phyloP scores from a whole-genome alignment of 2,329 filamentous ascomycete species.

The Hypoxylon rubiginosum region DNA sequence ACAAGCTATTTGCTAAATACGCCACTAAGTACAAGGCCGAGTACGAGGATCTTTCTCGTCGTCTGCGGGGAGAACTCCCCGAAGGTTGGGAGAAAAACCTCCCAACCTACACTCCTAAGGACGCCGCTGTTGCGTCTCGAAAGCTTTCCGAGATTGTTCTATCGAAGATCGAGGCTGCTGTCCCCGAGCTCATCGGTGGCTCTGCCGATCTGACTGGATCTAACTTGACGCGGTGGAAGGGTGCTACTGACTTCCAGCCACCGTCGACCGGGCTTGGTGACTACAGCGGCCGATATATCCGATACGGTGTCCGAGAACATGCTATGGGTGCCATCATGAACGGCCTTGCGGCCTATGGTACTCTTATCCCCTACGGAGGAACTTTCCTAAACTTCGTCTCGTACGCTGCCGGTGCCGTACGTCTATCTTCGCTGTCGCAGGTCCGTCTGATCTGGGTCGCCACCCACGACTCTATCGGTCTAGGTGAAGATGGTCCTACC shows the following conservation, averaged over 20 bases:
- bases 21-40: slow-evolving; percentile 80
- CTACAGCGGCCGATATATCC: slow-evolving; percentile 91
- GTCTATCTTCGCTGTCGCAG: slow-evolving; percentile 92
- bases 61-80: slow-evolving; percentile 85
- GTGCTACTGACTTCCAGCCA: slow-evolving; percentile 96
- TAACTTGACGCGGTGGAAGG: slow-evolving; percentile 99
- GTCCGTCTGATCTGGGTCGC: slow-evolving; percentile 94
- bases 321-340: slow-evolving; percentile 94
- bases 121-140: slow-evolving; percentile 88
- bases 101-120: slow-evolving; percentile 88
- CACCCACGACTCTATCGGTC: slow-evolving; percentile 98
- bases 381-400: slow-evolving; percentile 99
- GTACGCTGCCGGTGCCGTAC: slow-evolving; percentile 94
- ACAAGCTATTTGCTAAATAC: slow-evolving; percentile 92
- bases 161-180: slow-evolving; percentile 82
- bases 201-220: slow-evolving; percentile 98
- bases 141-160: slow-evolving; percentile 97
- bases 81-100: slow-evolving; percentile 97
- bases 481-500: slow-evolving; percentile 97
- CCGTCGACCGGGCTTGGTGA: slow-evolving; percentile 87
- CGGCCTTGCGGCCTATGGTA: slow-evolving; percentile 95
- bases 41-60: slow-evolving; percentile 84
- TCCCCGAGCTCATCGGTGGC: slow-evolving; percentile 94
- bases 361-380: slow-evolving; percentile 91
- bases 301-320: slow-evolving; percentile 93